These are phyloP conservation scores for Penicillium pulvis DNA, from an alignment of 495 filamentous ascomycete genomes.

Conservation along the genomic window DNA sequence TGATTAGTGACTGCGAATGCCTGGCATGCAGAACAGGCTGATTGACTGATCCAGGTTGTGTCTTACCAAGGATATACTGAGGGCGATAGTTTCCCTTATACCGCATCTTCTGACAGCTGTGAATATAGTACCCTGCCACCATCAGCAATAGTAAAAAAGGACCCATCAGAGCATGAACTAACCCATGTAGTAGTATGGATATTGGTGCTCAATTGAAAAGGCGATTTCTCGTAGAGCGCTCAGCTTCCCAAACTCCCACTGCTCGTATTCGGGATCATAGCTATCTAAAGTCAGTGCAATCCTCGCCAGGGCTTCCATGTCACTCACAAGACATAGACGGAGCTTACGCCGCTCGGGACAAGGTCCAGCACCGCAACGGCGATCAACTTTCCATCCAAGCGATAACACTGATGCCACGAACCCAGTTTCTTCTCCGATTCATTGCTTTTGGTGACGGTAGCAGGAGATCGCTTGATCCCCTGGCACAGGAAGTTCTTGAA, in stretches of 20 bases:
- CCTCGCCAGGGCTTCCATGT: neutral
- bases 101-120: constrained; percentile 73
- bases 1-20: constrained; percentile 1
- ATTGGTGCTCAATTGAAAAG: constrained; percentile 72
- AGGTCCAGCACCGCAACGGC: constrained; percentile 89
- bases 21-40: neutral
- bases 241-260: constrained; percentile 84
- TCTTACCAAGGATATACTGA: constrained; percentile 71
- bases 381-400: constrained; percentile 84
- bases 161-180: constrained; percentile 10
- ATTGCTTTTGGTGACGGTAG: constrained; percentile 28
- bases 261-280: constrained; percentile 79
- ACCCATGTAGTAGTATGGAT: constrained; percentile 79
- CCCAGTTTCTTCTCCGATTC: constrained; percentile 67
- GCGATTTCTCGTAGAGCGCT: constrained; percentile 84
- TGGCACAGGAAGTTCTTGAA: constrained; percentile 91
- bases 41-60: neutral
- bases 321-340: constrained; percentile 83
- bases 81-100: constrained; percentile 91
- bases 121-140: constrained; percentile 66
- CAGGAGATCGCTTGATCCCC: constrained; percentile 60
- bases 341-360: constrained; percentile 83
- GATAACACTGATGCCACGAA: constrained; percentile 94
- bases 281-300: constrained; percentile 30
- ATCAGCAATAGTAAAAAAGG: neutral